Evolutionary conservation across 176 grass and related monocot genomes (phyloP).

Genomic region (Pontederia crassipes): DNA sequence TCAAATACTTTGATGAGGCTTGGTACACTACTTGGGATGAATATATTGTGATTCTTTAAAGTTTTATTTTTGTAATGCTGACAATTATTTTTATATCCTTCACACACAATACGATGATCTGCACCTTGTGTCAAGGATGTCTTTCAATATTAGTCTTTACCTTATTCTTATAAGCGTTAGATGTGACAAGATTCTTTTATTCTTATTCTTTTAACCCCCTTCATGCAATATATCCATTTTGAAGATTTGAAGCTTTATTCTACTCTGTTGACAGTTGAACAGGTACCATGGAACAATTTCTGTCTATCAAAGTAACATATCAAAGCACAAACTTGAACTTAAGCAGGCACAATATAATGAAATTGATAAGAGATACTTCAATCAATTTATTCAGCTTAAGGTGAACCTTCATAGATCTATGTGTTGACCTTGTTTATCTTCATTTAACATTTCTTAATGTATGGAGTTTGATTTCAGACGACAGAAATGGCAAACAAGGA

Average conservation of each 20-base stretch:
- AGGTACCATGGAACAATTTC: slow-evolving; percentile 79
- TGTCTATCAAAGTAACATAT: slow-evolving; percentile 89
- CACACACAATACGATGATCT: too few species aligned
- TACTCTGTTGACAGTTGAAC: slow-evolving; percentile 58
- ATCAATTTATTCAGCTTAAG: slow-evolving; percentile 97
- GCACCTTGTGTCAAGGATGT: too few species aligned
- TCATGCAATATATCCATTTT: too few species aligned
- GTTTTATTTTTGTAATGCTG: too few species aligned
- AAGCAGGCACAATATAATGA: slow-evolving; percentile 93
- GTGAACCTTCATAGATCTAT: slow-evolving; percentile 25
- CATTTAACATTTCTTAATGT: neutral
- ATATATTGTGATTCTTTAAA: too few species aligned
- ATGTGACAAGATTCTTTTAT: too few species aligned
- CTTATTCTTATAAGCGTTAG: too few species aligned
- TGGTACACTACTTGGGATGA: too few species aligned
- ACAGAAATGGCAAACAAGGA: slow-evolving; percentile 99
- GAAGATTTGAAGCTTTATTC: slow-evolving; percentile 10
- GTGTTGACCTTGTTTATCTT: slow-evolving; percentile 8
- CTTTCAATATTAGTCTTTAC: too few species aligned
- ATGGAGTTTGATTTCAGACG: slow-evolving; percentile 42
- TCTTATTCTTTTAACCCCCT: too few species aligned
- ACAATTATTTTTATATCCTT: too few species aligned
- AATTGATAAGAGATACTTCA: slow-evolving; percentile 74
- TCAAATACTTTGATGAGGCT: too few species aligned
- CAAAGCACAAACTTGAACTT: slow-evolving; percentile 80